Evolutionary conservation across 75 land plant genomes (phyloP).

Genomic region (Larix kaempferi): DNA sequence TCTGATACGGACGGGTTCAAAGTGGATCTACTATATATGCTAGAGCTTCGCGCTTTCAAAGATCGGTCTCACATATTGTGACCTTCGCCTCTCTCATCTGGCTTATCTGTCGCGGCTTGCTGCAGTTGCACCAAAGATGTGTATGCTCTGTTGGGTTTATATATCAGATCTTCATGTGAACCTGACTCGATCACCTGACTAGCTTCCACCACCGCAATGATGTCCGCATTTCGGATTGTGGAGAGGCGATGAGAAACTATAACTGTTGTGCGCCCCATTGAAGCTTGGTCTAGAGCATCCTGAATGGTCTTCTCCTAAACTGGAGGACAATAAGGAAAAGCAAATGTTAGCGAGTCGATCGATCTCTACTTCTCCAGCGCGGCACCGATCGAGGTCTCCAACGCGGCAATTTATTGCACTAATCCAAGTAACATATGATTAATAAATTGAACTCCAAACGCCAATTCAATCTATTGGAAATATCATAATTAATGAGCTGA

Average conservation of each 20-base stretch:
- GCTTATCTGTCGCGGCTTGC: not conserved
- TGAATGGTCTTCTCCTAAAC: slow-evolving; percentile 24
- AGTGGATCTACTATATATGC: not conserved
- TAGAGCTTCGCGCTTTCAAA: not conserved
- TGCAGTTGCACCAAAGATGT: slow-evolving; percentile 14
- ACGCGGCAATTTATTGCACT: no score
- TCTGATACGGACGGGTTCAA: not conserved
- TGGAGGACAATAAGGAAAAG: no score
- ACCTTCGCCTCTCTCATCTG: not conserved
- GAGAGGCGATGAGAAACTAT: slow-evolving; percentile 24
- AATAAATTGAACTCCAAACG: no score
- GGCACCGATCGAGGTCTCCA: no score
- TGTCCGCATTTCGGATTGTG: slow-evolving; percentile 27
- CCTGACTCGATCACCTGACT: slow-evolving; percentile 51
- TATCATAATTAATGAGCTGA: no score
- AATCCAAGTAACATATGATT: no score
- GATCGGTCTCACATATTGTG: not conserved
- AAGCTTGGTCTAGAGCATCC: slow-evolving; percentile 18
- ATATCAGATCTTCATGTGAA: slow-evolving; percentile 42
- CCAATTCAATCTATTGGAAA: no score
- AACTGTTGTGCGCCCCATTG: slow-evolving; percentile 20
- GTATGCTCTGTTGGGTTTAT: slow-evolving; percentile 28
- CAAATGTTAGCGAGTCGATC: no score
- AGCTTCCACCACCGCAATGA: slow-evolving; percentile 27
- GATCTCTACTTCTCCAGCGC: no score